Base-by-base conservation (phyloP, 2,329 filamentous ascomycete species). In the Chaetomium sp. region DNA sequence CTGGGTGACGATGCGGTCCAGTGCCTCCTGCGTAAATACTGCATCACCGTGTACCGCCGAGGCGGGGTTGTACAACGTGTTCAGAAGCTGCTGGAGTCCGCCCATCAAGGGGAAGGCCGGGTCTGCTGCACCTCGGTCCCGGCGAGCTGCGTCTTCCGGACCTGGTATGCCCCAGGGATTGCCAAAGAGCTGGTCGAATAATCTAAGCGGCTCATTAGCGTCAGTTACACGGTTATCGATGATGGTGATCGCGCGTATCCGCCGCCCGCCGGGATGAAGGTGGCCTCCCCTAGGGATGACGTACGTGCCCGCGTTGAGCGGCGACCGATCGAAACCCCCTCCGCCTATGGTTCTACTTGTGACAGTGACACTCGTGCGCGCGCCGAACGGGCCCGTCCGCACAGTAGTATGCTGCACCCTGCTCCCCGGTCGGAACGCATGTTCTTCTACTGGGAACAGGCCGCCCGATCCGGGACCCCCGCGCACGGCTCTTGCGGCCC, bases 11-110 rank as follows among this genome's bases (percentile, higher is more conserved):
- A 98, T 91, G 38, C 90, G 87, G 74, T 99, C 94, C 35, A 98
- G 81, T 2, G 91, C 93, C 78, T 97, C 93, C 77, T 98, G 92
- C 0, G 90, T 90, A 75, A 94, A 96, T 1, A 97, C 94, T 8
- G 89, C 91, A 75, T 98, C 94, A 23, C 93, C 91, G 65, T 85
- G 82, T 19, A 80, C 77, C 8, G 79, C 82, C 64, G 81, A 79
- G n/a, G 77, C 78, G 16, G 84, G 83, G 60, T 82, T 82, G 47
- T 88, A 75, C 27, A 89, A 70, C 42, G 75, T 74, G 8, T 78
- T 78, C 21, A 89, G 75, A 5, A 89, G 77, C n/a, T 84, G 81
- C 38, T 82, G 81, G 4, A 88, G 73, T 35, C 79, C 78, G 19
- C 73, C 70, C 16, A 74, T 73, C 21, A 83, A 71, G 19, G 75